A percentile compares a stretch with the other conserved stretches of the same genome.
phyloP scores from a whole-genome alignment of 768 basidiomycete species.

The Kwoniella europaea region DNA sequence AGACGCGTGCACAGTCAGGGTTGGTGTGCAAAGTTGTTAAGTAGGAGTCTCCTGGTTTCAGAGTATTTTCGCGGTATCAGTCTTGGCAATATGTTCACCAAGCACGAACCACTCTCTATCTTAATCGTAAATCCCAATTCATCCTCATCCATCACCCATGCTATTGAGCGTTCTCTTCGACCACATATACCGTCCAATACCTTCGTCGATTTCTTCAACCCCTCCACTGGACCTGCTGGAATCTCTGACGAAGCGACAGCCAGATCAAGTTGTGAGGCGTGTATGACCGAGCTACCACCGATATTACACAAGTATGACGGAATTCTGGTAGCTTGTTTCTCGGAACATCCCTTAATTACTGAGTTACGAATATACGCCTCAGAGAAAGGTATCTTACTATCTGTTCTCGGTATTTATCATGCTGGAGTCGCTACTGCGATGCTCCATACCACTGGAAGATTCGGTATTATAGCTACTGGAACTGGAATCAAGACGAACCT shows the following conservation, averaged over 20 bases:
- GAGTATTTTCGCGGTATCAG: no score
- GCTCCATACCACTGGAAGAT: constrained; percentile 19
- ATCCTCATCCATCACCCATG: constrained; percentile 35
- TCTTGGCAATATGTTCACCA: background rate
- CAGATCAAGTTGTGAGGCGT: constrained; percentile 21
- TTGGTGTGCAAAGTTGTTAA: no score
- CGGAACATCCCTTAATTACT: constrained; percentile 39
- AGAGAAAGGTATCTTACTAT: background rate
- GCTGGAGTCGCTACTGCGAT: constrained; percentile 34
- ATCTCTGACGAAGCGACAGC: constrained; percentile 35
- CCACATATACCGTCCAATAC: constrained; percentile 11
- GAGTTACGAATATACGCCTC: constrained; percentile 10
- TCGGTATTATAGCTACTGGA: constrained; percentile 42
- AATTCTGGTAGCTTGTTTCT: constrained; percentile 33
- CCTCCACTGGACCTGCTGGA: constrained; percentile 34
- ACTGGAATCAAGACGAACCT: constrained; percentile 32
- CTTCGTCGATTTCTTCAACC: constrained; percentile 32
- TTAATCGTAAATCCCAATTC: constrained; percentile 45
- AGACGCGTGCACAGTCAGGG: no score
- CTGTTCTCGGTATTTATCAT: constrained; percentile 39
- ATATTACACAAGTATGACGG: constrained; percentile 23
- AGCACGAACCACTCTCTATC: background rate
- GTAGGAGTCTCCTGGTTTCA: no score
- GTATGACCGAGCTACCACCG: constrained; percentile 30
- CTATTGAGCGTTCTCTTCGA: constrained; percentile 24